Conservation (phyloP, 2,329 filamentous ascomycete genomes). For the Trichophyton mentagrophytes region DNA sequence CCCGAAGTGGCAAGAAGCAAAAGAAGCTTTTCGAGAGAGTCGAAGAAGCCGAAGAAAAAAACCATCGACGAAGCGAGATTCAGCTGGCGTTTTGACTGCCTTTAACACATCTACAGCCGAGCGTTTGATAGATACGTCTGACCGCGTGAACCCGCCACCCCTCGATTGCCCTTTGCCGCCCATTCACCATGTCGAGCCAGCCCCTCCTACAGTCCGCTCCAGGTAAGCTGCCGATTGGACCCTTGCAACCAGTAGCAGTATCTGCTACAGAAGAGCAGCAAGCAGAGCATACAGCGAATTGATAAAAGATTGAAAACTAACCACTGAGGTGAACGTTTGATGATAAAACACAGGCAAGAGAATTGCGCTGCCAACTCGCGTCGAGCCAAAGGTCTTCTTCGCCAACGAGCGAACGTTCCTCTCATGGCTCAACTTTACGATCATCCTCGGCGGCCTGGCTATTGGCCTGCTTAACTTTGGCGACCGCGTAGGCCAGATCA, state of each 20-base stretch:
- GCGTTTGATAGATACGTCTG: background rate
- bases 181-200: conserved; percentile 74
- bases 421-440: conserved; percentile 99
- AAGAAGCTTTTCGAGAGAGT: background rate
- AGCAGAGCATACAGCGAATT: no score
- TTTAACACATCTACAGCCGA: no score
- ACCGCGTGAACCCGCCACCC: background rate
- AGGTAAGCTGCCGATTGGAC: conserved; percentile 43
- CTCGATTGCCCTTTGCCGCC: background rate
- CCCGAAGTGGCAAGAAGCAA: background rate
- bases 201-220: conserved; percentile 89
- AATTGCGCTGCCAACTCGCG: conserved; percentile 91
- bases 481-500: conserved; percentile 86
- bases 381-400: conserved; percentile 99
- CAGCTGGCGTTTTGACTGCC: background rate
- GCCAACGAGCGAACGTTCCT: conserved; percentile 98
- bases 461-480: conserved; percentile 98
- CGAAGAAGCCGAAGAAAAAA: background rate
- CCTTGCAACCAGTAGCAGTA: background rate
- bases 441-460: conserved; percentile 90
- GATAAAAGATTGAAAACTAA: no score
- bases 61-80: background rate
- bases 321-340: background rate
- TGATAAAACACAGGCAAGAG: conserved; percentile 61
- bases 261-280: background rate